Evolutionary conservation across 2,329 filamentous ascomycete species (phyloP).

Genomic region (Mycosphaerelloides madeirae): DNA sequence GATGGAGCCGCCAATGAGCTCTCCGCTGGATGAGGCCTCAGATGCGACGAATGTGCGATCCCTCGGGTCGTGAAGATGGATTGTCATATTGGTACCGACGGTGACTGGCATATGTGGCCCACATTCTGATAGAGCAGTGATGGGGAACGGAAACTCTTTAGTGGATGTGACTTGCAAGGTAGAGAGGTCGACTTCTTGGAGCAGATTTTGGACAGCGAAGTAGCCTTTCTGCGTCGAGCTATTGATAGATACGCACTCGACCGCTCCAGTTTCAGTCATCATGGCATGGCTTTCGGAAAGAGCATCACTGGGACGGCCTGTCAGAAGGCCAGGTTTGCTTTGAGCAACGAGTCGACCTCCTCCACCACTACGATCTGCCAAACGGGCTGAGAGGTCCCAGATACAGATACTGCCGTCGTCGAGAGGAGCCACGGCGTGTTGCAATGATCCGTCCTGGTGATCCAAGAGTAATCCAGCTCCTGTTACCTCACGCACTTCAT

Average conservation of each 20-base stretch:
- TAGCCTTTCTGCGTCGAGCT: conserved; percentile 63
- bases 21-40: conserved; percentile 9
- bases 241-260: conserved; percentile 80
- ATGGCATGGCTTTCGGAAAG: conserved; percentile 47
- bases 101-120: conserved; percentile 67
- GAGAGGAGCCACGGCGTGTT: conserved; percentile 67
- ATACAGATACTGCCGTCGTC: conserved; percentile 84
- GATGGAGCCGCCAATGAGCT: conserved; percentile 35
- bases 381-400: conserved; percentile 57
- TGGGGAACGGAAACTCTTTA: conserved; percentile 71
- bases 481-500: conserved; percentile 59
- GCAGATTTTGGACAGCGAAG: conserved; percentile 69
- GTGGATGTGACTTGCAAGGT: conserved; percentile 65
- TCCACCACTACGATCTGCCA: conserved; percentile 15
- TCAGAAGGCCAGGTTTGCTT: conserved; percentile 64
- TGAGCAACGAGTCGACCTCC: conserved; percentile 59
- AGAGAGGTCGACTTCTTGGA: conserved; percentile 77
- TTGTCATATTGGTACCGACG: conserved; percentile 73
- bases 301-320: conserved; percentile 49
- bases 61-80: conserved; percentile 79
- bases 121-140: conserved; percentile 74
- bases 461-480: conserved; percentile 65
- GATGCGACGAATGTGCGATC: conserved; percentile 27
- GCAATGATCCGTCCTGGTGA: conserved; percentile 49
- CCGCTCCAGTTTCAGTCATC: conserved; percentile 65